Percentiles rank a stretch among this genome's conserved stretches.
phyloP scores from a whole-genome alignment of 192 early-diverging fungal species.

The Entophlyctis luteolus region DNA sequence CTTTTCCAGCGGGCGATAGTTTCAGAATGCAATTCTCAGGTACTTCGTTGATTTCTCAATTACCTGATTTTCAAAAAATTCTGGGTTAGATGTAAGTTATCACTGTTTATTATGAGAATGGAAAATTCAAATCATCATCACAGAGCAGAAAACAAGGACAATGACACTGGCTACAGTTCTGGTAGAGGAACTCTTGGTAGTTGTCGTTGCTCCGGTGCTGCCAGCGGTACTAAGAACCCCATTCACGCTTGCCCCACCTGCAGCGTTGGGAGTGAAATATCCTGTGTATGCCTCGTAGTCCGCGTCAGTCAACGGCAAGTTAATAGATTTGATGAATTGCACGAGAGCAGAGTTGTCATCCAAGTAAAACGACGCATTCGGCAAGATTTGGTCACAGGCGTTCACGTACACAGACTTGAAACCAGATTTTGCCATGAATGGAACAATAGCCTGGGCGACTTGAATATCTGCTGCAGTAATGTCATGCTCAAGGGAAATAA shows the following conservation, averaged over 20 bases:
- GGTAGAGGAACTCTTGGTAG: neutral
- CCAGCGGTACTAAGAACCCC: neutral
- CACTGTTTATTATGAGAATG: too few relatives aligned
- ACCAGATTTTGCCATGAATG: neutral
- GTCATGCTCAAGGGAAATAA: slow-evolving; percentile 45
- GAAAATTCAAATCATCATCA: too few relatives aligned
- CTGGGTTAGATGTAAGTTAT: too few relatives aligned
- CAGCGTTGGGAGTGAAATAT: slow-evolving; percentile 8
- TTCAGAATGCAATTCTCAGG: too few relatives aligned
- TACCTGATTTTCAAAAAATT: too few relatives aligned
- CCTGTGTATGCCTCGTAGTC: slow-evolving; percentile 13
- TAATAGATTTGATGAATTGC: slow-evolving; percentile 24
- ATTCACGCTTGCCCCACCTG: slow-evolving; percentile 4
- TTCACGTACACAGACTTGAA: slow-evolving; percentile 21
- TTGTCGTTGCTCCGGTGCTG: neutral
- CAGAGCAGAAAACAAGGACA: too few relatives aligned
- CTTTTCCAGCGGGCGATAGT: too few relatives aligned
- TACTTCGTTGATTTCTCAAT: too few relatives aligned
- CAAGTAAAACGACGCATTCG: slow-evolving; percentile 15
- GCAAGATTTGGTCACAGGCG: slow-evolving; percentile 26
- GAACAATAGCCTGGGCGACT: slow-evolving; percentile 6
- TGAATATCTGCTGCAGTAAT: slow-evolving; percentile 11
- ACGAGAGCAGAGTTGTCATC: slow-evolving; percentile 13
- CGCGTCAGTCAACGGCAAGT: slow-evolving; percentile 21
- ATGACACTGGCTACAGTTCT: too few relatives aligned